These are phyloP conservation scores for Rosellinia necatrix DNA, from an alignment of 2,329 filamentous ascomycete genomes.

Conservation along the genomic window DNA sequence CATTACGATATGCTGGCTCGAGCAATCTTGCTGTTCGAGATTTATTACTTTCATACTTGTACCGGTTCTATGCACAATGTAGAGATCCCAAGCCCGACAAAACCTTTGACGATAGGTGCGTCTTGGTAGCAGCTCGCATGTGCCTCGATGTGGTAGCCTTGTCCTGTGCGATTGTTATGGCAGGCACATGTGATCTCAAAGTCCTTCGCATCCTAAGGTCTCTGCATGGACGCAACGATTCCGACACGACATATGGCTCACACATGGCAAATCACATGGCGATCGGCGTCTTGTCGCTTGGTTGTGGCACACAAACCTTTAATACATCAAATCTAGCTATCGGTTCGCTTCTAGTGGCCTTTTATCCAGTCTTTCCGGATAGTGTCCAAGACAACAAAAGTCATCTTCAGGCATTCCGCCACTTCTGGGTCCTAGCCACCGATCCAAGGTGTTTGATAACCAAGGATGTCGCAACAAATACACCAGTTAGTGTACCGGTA, in stretches of 20 bases:
- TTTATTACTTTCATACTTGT: conserved; percentile 80
- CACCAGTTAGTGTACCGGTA: conserved; percentile 76
- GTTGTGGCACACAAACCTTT: conserved; percentile 90
- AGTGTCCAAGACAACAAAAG: conserved; percentile 92
- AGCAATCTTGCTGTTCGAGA: conserved; percentile 74
- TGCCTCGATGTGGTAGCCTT: conserved; percentile 89
- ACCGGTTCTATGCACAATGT: conserved; percentile 81
- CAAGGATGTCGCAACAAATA: conserved; percentile 82
- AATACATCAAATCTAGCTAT: conserved; percentile 86
- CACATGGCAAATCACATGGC: conserved; percentile 93
- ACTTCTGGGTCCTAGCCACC: conserved; percentile 94
- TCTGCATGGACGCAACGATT: conserved; percentile 84
- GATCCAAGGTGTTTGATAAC: conserved; percentile 88
- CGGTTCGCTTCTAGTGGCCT: conserved; percentile 83
- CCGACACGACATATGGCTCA: conserved; percentile 87
- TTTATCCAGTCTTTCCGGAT: conserved; percentile 91
- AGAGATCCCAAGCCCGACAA: conserved; percentile 44
- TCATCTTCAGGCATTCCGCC: conserved; percentile 93
- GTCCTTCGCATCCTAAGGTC: conserved; percentile 85
- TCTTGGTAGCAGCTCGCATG: conserved; percentile 82
- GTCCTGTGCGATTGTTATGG: conserved; percentile 87
- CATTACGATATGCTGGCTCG: conserved; percentile 75
- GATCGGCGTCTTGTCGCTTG: conserved; percentile 87
- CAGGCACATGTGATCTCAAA: conserved; percentile 86
- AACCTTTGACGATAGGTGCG: conserved; percentile 81